Evolutionary conservation across 495 filamentous ascomycete species (phyloP).

Genomic region (Echria macrotheca): DNA sequence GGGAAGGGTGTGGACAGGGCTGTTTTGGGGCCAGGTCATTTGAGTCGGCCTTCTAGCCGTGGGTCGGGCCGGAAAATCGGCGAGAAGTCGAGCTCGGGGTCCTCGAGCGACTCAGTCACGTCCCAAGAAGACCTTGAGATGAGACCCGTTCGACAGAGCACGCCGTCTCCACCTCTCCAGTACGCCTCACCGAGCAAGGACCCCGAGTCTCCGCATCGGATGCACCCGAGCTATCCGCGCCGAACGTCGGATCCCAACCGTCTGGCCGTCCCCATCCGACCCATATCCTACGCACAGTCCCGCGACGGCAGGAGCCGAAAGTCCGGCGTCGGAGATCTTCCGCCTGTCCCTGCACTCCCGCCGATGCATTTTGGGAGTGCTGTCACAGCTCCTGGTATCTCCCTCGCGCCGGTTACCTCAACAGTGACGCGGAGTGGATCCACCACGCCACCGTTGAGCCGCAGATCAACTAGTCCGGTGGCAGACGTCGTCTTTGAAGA

Average conservation of each 20-base stretch:
- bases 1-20: slow-evolving; percentile 31
- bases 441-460: too few relatives aligned
- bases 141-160: slow-evolving; percentile 16
- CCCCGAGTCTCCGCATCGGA: slow-evolving; percentile 20
- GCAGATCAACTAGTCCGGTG: neutral
- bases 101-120: slow-evolving; percentile 30
- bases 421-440: too few relatives aligned
- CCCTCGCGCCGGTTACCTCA: too few relatives aligned
- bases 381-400: too few relatives aligned
- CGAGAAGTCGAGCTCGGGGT: slow-evolving; percentile 17
- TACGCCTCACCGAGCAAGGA: slow-evolving; percentile 8
- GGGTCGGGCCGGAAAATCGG: slow-evolving; percentile 14
- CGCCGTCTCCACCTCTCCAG: neutral
- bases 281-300: too few relatives aligned
- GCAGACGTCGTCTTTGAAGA: neutral
- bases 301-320: too few relatives aligned
- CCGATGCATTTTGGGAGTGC: slow-evolving; percentile 22
- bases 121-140: slow-evolving; percentile 35
- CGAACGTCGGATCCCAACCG: slow-evolving; percentile 21
- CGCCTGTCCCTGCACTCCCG: slow-evolving; percentile 26
- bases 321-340: too few relatives aligned
- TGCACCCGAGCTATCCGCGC: slow-evolving; percentile 27
- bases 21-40: slow-evolving; percentile 18
- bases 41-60: slow-evolving; percentile 29
- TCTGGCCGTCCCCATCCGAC: neutral